Evolutionary conservation across 2,329 filamentous ascomycete species (phyloP), one percentile per base, ranked within the genome.

Genomic region (Cercospora zeina): DNA sequence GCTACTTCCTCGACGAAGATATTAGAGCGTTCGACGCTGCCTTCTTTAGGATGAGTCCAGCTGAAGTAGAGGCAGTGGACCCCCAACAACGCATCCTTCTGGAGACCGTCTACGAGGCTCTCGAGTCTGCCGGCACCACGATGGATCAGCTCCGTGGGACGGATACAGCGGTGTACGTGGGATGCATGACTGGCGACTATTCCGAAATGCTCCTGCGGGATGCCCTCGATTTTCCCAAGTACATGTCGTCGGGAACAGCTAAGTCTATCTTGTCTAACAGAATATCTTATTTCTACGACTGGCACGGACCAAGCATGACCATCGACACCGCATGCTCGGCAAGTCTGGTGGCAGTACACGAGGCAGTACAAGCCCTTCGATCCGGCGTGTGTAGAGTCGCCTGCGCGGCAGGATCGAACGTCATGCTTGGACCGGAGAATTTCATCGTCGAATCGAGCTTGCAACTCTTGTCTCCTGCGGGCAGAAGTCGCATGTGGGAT

Each of bases 11-110:
- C 0, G 30, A 71, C 10, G 61, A 74, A 30, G 67, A 74, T 54
- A 45, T 69, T 4, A 56, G 53, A 39, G 45, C 60, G 0, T 79
- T 79, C 60, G 77, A 79, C 64, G 55, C 71, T 2, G 64, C 64
- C 0, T 75, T 79, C 55, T 79, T 79, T 67, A 73, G 76, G 36
- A 77, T 79, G 64, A 71, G 68, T 4, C 73, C 71, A 2, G 36
- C 60, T 2, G 70, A 73, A 31, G 64, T 61, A 4, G n/a, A 33
- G 30, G 37, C 53, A 21, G 59, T 62, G 49, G 64, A 66, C 21
- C 64, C 64, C 2, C 14, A 34, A 5, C 58, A 61, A 3, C 61
- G 64, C 2, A 11, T 61, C 10, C 6, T 56, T 0, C 51, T 66
- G 10, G 53, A 53, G 33, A 51, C 33, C 1, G 51, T 50, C 1